Evolutionary conservation across 805 yeast species (phyloP), one percentile per base, ranked within the genome.

Genomic region (Maudiozyma barnettii): DNA sequence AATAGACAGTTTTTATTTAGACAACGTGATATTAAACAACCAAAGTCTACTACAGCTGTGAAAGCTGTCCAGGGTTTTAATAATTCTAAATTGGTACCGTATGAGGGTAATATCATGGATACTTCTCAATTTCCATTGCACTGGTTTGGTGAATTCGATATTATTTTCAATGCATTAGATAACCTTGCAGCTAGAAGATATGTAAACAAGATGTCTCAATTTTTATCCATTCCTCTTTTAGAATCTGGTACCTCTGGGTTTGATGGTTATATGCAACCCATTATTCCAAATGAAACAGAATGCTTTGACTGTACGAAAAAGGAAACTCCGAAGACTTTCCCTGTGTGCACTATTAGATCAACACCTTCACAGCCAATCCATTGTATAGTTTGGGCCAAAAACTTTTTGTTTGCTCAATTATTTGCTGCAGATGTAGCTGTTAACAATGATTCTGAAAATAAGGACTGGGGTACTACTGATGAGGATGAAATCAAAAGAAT

Each of bases 311-410:
- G 99, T 65, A 78, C 81, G 22, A 78, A 83, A 5, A 88, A 91
- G 58, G 93, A 81, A 35, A 81, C 95, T 0, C 96, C 97, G 5
- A 89, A 85, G 59, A 76, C 93, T 0, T 93, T 80, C 63, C 97
- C 99, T 0, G 96, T 93, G 1, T 93, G 99, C 64, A 93, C 99
- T 0, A 93, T 93, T 49, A 74, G 99, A 53, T 87, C 96, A 5
- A 93, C 99, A 0, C 99, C 99, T 0, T 86, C 96, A 0, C 89
- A 85, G 60, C 97, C 97, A 0, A 82, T 93, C 5, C 99, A 93
- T 61, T 89, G 96, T 64, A 82, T 93, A 22, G 95, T 95, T 1
- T 93, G 99, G 99, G 95, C 97, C 8, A 93, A 93, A 61, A 87
- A 84, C 56, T 95, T 87, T 59, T 67, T 93, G 45, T 89, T 93